These are phyloP conservation scores for Trichoderma simmonsii DNA, from an alignment of 2,329 filamentous ascomycete genomes.

Conservation along the genomic window DNA sequence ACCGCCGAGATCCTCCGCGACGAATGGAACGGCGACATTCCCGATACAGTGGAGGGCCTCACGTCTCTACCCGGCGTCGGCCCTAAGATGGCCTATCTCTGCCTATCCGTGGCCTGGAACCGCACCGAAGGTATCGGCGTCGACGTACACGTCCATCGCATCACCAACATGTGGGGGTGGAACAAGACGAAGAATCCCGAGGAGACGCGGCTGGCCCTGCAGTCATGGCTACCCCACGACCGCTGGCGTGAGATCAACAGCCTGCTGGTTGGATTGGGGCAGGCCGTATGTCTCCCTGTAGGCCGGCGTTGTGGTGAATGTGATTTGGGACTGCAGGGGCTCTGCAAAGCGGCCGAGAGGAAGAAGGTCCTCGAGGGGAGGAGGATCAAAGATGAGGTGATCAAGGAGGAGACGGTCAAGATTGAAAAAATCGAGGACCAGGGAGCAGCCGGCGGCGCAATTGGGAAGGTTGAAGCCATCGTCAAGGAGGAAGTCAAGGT, in stretches of 20 bases:
- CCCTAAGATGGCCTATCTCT: constrained; percentile 92
- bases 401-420: constrained; percentile 23
- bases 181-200: constrained; percentile 77
- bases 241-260: constrained; percentile 92
- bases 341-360: constrained; percentile 72
- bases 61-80: constrained; percentile 80
- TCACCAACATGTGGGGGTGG: constrained; percentile 94
- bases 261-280: constrained; percentile 82
- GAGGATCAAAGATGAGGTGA: constrained; percentile 38
- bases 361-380: constrained; percentile 59
- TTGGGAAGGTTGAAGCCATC: constrained; percentile 24
- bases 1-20: constrained; percentile 71
- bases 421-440: neutral
- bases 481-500: constrained; percentile 25
- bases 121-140: constrained; percentile 77
- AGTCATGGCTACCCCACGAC: constrained; percentile 80
- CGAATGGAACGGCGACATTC: constrained; percentile 71
- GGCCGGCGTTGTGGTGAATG: constrained; percentile 82
- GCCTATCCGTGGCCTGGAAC: constrained; percentile 69
- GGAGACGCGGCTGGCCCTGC: constrained; percentile 70
- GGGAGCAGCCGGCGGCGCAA: neutral
- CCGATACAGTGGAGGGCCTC: constrained; percentile 71
- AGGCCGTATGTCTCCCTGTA: constrained; percentile 79
- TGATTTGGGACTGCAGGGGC: constrained; percentile 67
- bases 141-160: constrained; percentile 91